Conservation (phyloP, 2,329 filamentous ascomycete species). For the Emmonsia crescens region DNA sequence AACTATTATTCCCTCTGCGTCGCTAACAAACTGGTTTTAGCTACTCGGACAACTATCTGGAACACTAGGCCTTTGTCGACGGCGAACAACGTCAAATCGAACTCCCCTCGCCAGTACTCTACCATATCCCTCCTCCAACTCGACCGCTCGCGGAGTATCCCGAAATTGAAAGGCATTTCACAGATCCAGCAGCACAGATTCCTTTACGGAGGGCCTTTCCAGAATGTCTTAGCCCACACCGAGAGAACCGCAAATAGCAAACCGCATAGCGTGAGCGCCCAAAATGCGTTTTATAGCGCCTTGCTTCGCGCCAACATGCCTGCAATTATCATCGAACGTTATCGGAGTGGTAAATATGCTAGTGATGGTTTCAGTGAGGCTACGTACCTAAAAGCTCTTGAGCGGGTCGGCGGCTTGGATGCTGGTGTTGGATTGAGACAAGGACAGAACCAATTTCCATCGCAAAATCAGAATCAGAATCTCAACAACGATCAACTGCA, state of each 20-base stretch:
- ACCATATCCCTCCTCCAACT: slow-evolving; percentile 22
- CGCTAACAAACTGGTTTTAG: not conserved
- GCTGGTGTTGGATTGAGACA: slow-evolving; percentile 14
- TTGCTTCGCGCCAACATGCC: slow-evolving; percentile 88
- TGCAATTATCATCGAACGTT: slow-evolving; percentile 80
- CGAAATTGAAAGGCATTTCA: slow-evolving; percentile 18
- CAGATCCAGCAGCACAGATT: slow-evolving; percentile 27
- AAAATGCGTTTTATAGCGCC: slow-evolving; percentile 89
- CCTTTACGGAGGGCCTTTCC: slow-evolving; percentile 32
- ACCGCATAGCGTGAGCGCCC: slow-evolving; percentile 71
- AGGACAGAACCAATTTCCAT: slow-evolving; percentile 12
- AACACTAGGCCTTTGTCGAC: not conserved
- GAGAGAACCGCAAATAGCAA: slow-evolving; percentile 92
- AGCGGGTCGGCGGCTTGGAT: slow-evolving; percentile 43
- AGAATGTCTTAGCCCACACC: slow-evolving; percentile 63
- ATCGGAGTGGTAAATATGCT: slow-evolving; percentile 76
- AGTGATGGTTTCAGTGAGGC: slow-evolving; percentile 67
- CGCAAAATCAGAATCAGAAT: slow-evolving; percentile 23
- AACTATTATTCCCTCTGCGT: not conserved
- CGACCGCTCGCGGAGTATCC: slow-evolving; percentile 16
- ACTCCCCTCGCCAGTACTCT: slow-evolving; percentile 23
- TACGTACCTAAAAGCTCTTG: slow-evolving; percentile 66
- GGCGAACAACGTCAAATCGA: not conserved
- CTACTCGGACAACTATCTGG: not conserved
- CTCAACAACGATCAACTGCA: slow-evolving; percentile 56